Percentiles rank a stretch among this genome's conserved stretches.
phyloP scores from a whole-genome alignment of 345 rosid species.

The Viola odorata region DNA sequence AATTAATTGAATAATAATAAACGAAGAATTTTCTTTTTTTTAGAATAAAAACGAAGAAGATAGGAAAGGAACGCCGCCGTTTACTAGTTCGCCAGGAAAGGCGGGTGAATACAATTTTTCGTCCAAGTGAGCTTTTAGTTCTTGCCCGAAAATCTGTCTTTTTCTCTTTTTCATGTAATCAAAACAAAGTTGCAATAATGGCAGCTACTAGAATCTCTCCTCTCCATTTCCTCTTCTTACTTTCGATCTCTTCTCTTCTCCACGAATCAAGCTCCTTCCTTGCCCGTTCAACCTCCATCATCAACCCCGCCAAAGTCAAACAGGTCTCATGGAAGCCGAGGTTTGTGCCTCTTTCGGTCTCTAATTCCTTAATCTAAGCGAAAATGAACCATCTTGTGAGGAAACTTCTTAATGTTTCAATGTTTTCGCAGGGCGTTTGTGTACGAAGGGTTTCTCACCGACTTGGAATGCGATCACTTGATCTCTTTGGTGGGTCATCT shows the following conservation, averaged over 20 bases:
- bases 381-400: neutral
- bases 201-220: slow-evolving; percentile 17
- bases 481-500: slow-evolving; percentile 65
- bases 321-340: slow-evolving; percentile 86
- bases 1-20: too few relatives aligned
- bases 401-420: neutral
- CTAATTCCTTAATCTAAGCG: neutral
- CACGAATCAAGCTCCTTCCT: slow-evolving; percentile 33
- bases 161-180: neutral
- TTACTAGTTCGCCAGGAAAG: too few relatives aligned
- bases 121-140: too few relatives aligned
- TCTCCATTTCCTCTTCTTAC: slow-evolving; percentile 21
- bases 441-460: slow-evolving; percentile 84
- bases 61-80: too few relatives aligned
- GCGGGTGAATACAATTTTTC: too few relatives aligned
- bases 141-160: slow-evolving; percentile 7
- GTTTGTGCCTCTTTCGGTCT: slow-evolving; percentile 20
- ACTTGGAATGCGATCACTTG: slow-evolving; percentile 91
- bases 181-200: neutral
- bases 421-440: slow-evolving; percentile 66
- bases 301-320: slow-evolving; percentile 80
- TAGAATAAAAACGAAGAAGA: too few relatives aligned
- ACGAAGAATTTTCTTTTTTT: too few relatives aligned
- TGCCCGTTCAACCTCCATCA: slow-evolving; percentile 51
- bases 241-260: slow-evolving; percentile 37